Evolutionary conservation across 2,329 filamentous ascomycete genomes (phyloP), one percentile per base, ranked within the genome.

Genomic region (Fusarium subtropicale): DNA sequence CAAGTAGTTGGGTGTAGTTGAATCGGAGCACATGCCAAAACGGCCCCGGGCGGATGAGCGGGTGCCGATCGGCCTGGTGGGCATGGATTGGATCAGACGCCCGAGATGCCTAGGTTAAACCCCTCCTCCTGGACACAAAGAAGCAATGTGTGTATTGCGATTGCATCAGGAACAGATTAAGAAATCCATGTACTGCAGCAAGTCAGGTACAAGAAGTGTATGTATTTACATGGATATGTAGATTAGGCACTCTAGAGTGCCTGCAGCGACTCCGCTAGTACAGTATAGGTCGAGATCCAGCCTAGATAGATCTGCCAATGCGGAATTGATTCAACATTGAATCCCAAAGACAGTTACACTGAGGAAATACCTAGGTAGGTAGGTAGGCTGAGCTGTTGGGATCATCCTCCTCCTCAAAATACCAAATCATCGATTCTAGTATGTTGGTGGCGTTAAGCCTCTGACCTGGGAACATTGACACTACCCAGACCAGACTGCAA

Each of bases 41-140:
- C 36, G 39, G 42, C 51, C 44, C 47, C 58, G 44, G 60, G 53
- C 71, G 69, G 71, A 60, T 73, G 71, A 70, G 60, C 69, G 71
- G 71, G 71, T 71, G 68, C 60, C 65, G 71, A 73, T 73, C 71
- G 61, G 58, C 56, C 39, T 59, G 38, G 46, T 52, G 56, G 16
- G 22, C 33, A 22, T 36, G 31, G 58, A 67, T 58, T 44, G 60
- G 57, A 52, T 56, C 50, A 45, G 60, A 58, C 56, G 53, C 34
- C 63, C 50, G 44, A 57, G 69, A 60, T 39, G 30, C 42, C 42
- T 45, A 22, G 57, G 61, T 66, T 66, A 62, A 65, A 53, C 45
- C 61, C 61, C 52, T 44, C 61, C 52, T 44, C 9, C 24, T 26
- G 18, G 41, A 31, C 7, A 22, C 20, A 20, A 8, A 20, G 28